A percentile compares a stretch with the other conserved stretches of the same genome.
These are phyloP conservation scores for Lepidium africanum DNA, from an alignment of 345 rosid species.

Conservation along the genomic window DNA sequence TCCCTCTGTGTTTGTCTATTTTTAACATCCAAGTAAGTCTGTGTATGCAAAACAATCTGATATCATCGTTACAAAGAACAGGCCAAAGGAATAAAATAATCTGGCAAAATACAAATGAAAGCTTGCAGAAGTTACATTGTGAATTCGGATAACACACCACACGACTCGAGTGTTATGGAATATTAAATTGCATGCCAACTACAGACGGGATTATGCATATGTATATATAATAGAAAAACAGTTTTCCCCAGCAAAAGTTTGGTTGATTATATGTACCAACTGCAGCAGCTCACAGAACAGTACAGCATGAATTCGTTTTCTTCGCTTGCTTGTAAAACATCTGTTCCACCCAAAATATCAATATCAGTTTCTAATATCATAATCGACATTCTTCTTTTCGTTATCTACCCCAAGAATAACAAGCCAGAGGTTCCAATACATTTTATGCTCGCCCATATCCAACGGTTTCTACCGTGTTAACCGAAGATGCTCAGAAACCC, in stretches of 20 bases:
- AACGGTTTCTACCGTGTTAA: background rate
- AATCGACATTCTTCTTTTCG: background rate
- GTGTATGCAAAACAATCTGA: background rate
- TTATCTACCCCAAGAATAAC: background rate
- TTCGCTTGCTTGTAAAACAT: conserved; percentile 99
- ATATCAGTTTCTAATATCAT: background rate
- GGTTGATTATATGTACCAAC: conserved; percentile 16
- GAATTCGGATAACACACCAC: conserved; percentile 17
- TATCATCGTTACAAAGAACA: background rate
- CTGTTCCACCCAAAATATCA: conserved; percentile 42
- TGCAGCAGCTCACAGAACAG: conserved; percentile 52
- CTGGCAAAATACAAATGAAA: background rate
- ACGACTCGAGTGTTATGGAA: background rate
- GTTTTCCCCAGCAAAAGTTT: conserved; percentile 13
- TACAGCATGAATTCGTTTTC: conserved; percentile 92
- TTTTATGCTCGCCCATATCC: background rate
- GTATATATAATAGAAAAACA: background rate
- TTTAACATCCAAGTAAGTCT: background rate
- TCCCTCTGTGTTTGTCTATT: background rate
- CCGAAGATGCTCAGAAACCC: background rate
- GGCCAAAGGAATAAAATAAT: background rate
- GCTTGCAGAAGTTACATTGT: background rate
- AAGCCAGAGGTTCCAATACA: background rate
- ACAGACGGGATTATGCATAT: conserved; percentile 6
- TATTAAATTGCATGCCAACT: conserved; percentile 7